Conservation (phyloP, 306 rosid species). For the Dalbergia oliveri region DNA sequence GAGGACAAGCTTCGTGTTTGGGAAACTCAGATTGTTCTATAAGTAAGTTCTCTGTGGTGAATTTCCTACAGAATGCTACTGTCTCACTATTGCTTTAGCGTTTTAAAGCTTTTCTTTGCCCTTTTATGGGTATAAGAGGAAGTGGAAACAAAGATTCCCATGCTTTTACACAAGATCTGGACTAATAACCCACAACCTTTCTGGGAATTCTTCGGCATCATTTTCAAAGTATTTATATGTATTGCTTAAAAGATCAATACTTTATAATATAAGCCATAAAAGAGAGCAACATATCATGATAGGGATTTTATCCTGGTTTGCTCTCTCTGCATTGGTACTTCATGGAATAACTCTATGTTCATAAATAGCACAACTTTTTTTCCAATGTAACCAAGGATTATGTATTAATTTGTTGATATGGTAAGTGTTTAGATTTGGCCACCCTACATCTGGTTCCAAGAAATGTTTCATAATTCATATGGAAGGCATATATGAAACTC, state of each 20-base stretch:
- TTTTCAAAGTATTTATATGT: neutral
- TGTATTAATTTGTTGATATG: too few relatives aligned
- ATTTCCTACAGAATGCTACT: neutral
- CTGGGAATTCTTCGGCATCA: too few relatives aligned
- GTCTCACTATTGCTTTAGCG: conserved; percentile 11
- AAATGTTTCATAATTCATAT: too few relatives aligned
- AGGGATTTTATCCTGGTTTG: neutral
- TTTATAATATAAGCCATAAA: neutral
- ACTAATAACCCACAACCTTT: too few relatives aligned
- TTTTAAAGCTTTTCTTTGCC: neutral
- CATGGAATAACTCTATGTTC: neutral
- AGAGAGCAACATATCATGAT: neutral
- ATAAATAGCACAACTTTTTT: neutral
- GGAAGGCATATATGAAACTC: too few relatives aligned
- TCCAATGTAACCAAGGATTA: too few relatives aligned
- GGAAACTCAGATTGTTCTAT: conserved; percentile 40
- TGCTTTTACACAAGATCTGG: too few relatives aligned
- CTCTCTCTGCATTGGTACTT: neutral
- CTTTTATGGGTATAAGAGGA: too few relatives aligned
- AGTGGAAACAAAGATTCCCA: too few relatives aligned
- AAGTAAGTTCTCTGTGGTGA: conserved; percentile 48
- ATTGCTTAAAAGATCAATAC: neutral
- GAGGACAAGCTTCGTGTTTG: conserved; percentile 61
- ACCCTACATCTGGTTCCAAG: too few relatives aligned
- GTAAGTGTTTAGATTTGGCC: too few relatives aligned